Conservation (phyloP, 75 land plant species). For the Gnetum montanum region DNA sequence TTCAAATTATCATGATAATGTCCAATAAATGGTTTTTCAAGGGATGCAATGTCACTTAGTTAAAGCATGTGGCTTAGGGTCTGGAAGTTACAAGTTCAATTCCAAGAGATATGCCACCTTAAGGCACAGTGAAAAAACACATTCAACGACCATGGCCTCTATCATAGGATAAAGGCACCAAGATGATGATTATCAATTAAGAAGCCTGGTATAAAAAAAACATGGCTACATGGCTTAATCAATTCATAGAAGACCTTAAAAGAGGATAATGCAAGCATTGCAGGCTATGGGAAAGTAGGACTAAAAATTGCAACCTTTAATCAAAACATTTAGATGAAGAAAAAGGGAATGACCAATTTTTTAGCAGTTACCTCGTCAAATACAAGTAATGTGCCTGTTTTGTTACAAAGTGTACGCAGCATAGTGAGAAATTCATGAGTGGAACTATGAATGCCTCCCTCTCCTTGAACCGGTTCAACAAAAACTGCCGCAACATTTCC, state of each 20-base stretch:
- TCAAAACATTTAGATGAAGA: not conserved
- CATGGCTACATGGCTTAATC: not conserved
- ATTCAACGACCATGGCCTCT: too few relatives aligned
- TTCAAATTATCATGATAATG: too few relatives aligned
- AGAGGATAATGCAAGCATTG: not conserved
- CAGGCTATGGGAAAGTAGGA: not conserved
- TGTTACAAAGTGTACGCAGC: conserved; percentile 61
- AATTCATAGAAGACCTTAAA: not conserved
- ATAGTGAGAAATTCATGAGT: conserved; percentile 43
- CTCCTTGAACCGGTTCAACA: conserved; percentile 93
- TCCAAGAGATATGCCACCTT: too few relatives aligned
- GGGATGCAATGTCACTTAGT: too few relatives aligned
- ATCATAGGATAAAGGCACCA: too few relatives aligned
- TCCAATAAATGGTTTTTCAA: too few relatives aligned
- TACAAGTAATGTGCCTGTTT: conserved; percentile 66
- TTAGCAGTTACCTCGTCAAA: conserved; percentile 71
- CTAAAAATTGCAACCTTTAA: not conserved
- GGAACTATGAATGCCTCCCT: conserved; percentile 77
- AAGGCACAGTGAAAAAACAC: too few relatives aligned
- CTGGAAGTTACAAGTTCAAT: too few relatives aligned
- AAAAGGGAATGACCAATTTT: not conserved
- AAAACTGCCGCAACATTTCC: conserved; percentile 83
- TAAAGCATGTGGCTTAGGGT: too few relatives aligned
- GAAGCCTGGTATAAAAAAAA: not conserved
- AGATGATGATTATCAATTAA: too few relatives aligned